Conservation (phyloP, 345 rosid species). For the rapeseed (Brassica napus) region DNA sequence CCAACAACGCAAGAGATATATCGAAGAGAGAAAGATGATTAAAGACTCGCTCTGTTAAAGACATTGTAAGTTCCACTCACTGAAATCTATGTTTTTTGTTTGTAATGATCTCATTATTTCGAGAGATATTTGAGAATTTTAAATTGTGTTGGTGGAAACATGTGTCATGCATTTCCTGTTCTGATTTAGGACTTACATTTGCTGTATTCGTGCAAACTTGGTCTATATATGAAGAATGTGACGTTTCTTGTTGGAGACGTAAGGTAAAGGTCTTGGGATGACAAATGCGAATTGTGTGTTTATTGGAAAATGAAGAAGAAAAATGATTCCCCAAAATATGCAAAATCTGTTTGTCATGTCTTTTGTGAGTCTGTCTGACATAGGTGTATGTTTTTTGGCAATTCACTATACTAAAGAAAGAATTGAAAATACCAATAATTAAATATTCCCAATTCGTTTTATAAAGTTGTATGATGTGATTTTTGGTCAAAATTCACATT, state of each 20-base stretch:
- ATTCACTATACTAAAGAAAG: background rate
- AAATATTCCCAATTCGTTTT: too few relatives aligned
- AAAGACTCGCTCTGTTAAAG: constrained; percentile 28
- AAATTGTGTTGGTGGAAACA: background rate
- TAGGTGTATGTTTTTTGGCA: background rate
- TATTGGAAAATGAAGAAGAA: background rate
- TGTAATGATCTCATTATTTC: background rate
- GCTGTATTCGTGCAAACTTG: constrained; percentile 16
- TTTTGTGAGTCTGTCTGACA: constrained; percentile 22
- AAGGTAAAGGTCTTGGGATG: constrained; percentile 1
- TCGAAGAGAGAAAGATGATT: constrained; percentile 43
- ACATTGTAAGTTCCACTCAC: background rate
- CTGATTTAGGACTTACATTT: background rate
- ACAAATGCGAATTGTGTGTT: constrained; percentile 29
- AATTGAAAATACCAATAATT: background rate
- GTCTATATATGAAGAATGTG: background rate
- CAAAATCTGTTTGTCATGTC: constrained; percentile 13
- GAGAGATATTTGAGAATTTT: constrained; percentile 8
- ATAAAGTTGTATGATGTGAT: too few relatives aligned
- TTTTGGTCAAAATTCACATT: too few relatives aligned
- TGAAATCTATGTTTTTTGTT: too few relatives aligned
- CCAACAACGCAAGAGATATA: constrained; percentile 45
- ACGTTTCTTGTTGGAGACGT: constrained; percentile 13
- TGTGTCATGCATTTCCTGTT: constrained; percentile 19
- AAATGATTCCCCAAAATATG: constrained; percentile 12